Base-by-base conservation (phyloP, 306 rosid species). In the Quercus ilex region DNA sequence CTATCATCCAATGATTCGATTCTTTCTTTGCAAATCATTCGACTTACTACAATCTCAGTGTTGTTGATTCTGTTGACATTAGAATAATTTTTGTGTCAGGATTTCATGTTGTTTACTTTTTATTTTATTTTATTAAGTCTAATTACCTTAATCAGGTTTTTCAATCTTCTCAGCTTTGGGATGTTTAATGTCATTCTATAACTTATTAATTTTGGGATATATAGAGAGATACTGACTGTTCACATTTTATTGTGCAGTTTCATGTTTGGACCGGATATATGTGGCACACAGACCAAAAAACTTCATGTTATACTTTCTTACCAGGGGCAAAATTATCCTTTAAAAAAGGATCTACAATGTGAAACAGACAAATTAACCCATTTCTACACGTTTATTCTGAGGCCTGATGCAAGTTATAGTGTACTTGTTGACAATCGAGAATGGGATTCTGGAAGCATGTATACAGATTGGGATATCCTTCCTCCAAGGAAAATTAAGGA, bases 351-450 rank as follows among this genome's bases (percentile, higher is more conserved):
- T 81, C 79, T 95, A 80, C 90, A 92, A 86, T 95, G 98, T 81
- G 98, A 92, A 87, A 92, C 98, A 1, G 99, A 95, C 86, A 95
- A 95, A 85, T 87, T 95, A 81, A 95, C 96, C 78, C 99, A 95
- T 88, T 95, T 95, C 87, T 95, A 95, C 89, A 95, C 99, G 15
- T 88, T 95, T 76, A 88, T 92, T 89, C 82, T 95, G 35, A 85
- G 97, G 85, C 97, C 98, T 2, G 98, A 95, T 84, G 99, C 98
- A 74, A 90, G 94, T 74, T 95, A 95, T 49, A 92, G 97, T 63
- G 20, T 95, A 77, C 89, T 95, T n/a, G 86, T 92, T 67, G 99
- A 95, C 82, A 95, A 91, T 67, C 85, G 99, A 73, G 99, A 95
- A 75, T 86, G 92, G 78, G 99, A 95, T 80, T 95, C 89, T 6